Conservation (phyloP, 805 yeast species). For the Tetrapisispora fleetii region DNA sequence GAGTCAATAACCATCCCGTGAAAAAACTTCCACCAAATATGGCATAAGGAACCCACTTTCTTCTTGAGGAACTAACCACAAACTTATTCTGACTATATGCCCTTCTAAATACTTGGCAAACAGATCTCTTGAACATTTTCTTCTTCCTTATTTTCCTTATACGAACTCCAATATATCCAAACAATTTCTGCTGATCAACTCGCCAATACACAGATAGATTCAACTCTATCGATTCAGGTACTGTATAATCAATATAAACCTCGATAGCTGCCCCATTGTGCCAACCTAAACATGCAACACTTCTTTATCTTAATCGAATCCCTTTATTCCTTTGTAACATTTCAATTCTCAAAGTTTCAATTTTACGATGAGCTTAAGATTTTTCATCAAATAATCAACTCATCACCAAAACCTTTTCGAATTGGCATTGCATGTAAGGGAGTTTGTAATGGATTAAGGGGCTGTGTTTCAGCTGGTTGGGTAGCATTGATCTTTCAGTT, state of each 20-base stretch:
- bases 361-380: neutral
- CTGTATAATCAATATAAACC: too few species aligned
- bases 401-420: neutral
- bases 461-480: too few species aligned
- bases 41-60: conserved; percentile 18
- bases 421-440: neutral
- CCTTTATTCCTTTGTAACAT: neutral
- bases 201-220: too few species aligned
- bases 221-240: too few species aligned
- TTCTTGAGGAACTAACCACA: conserved; percentile 5
- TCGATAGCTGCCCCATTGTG: too few species aligned
- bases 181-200: too few species aligned
- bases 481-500: too few species aligned
- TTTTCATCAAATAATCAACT: neutral
- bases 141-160: neutral
- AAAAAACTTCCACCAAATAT: conserved; percentile 25
- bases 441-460: too few species aligned
- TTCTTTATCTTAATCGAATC: neutral
- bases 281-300: too few species aligned
- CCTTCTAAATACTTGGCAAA: conserved; percentile 9
- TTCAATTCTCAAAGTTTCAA: neutral
- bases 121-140: neutral
- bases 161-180: too few species aligned
- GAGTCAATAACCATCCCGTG: conserved; percentile 26
- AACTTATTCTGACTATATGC: conserved; percentile 6